Base-by-base conservation (phyloP, 257 asterid species). In the Nicotiana tomentosiformis region DNA sequence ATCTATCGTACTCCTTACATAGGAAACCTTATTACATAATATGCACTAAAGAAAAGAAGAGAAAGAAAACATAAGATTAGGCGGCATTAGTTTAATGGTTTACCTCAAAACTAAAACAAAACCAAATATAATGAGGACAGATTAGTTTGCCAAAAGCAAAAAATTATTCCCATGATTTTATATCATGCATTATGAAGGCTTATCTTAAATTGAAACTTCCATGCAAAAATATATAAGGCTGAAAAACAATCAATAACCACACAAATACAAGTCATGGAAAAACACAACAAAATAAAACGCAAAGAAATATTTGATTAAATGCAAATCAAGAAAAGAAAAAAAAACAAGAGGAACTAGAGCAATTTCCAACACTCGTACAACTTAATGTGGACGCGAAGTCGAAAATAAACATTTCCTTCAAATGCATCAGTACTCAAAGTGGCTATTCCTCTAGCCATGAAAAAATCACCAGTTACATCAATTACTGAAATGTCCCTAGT, bases 401-500 rank as follows among this genome's bases (percentile, higher is more conserved):
- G 77, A 37, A 88, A 90, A 51, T 88, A 88, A 7, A 87, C 89
- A 68, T 57, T 86, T 5, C 90, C 92, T 80, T 89, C 90, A 81
- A 84, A 87, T 12, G 90, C 85, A 58, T 88, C 90, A 11, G 93
- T 87, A 68, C 55, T 81, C n/a, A 90, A 60, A 17, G 90, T 88
- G 7, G 90, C 91, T 16, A 90, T 46, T 53, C 90, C 93, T 67
- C 89, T 82, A 0, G 92, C 90, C 88, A 88, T 86, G 86, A 88
- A 87, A 80, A 85, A 87, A 51, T 87, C 90, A 1, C 90, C 90
- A 2, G 92, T 89, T 12, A 91, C 93, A 2, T 91, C 93, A 5
- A 90, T 80, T 17, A 90, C 87, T 5, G 93, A 90, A 72, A 90
- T 82, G 20, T 88, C 93, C 82, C 91, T 83, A 2, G 87, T 88